These are phyloP conservation scores for Nitzschia sp. DNA, from an alignment of 108 stramenopile species.

Conservation along the genomic window DNA sequence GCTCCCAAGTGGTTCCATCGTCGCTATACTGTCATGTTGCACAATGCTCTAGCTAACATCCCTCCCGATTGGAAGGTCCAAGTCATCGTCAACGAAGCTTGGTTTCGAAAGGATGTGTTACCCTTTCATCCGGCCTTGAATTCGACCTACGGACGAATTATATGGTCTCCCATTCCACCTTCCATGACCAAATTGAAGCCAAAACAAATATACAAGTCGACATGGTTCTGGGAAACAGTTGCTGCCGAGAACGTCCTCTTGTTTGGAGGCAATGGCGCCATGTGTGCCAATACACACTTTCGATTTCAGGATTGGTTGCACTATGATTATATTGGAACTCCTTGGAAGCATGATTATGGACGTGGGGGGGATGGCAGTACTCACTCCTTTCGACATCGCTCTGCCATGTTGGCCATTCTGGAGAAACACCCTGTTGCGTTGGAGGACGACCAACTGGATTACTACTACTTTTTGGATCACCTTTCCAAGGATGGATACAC, in stretches of 20 bases:
- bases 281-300: slow-evolving; percentile 41
- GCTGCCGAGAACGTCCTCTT: slow-evolving; percentile 47
- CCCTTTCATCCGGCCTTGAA: slow-evolving; percentile 42
- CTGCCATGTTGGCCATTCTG: slow-evolving; percentile 41
- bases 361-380: slow-evolving; percentile 47
- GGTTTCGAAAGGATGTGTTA: slow-evolving; percentile 38
- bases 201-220: slow-evolving; percentile 40
- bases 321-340: slow-evolving; percentile 42
- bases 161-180: slow-evolving; percentile 41
- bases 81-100: slow-evolving; percentile 43
- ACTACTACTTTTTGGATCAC: slow-evolving; percentile 31
- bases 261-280: slow-evolving; percentile 55
- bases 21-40: slow-evolving; percentile 49
- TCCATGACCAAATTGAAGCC: slow-evolving; percentile 33
- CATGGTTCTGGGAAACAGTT: slow-evolving; percentile 52
- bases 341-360: slow-evolving; percentile 29
- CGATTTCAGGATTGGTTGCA: slow-evolving; percentile 15
- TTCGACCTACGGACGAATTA: slow-evolving; percentile 20
- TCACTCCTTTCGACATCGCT: slow-evolving; percentile 45
- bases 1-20: slow-evolving; percentile 67
- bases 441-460: slow-evolving; percentile 20
- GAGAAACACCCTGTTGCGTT: slow-evolving; percentile 4
- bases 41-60: slow-evolving; percentile 48
- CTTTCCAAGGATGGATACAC: slow-evolving; percentile 22
- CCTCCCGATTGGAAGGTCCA: slow-evolving; percentile 46